Evolutionary conservation across 768 basidiomycete genomes (phyloP).

Genomic region (Cystobasidiopsis lactophilus): DNA sequence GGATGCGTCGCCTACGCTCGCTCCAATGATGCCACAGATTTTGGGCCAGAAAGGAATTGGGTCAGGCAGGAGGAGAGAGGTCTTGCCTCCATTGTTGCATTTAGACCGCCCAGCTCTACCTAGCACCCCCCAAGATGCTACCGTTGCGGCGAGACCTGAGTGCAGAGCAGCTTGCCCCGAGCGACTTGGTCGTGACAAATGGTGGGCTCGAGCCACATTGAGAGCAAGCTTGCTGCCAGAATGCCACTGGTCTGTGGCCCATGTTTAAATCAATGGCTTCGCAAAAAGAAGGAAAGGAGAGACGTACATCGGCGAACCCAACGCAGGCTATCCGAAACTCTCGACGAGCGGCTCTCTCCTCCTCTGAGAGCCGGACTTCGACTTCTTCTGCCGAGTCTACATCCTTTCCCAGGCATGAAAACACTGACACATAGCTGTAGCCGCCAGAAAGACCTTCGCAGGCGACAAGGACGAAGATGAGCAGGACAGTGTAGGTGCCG

Average conservation of each 20-base stretch:
- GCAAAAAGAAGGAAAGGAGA: conserved; percentile 39
- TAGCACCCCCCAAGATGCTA: too few relatives aligned
- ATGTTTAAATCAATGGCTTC: too few relatives aligned
- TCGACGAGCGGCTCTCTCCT: conserved; percentile 31
- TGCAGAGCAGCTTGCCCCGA: too few relatives aligned
- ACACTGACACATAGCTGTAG: conserved; percentile 73
- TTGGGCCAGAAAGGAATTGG: too few relatives aligned
- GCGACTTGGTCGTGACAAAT: too few relatives aligned
- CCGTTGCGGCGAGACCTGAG: too few relatives aligned
- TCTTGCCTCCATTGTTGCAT: too few relatives aligned
- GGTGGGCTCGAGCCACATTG: too few relatives aligned
- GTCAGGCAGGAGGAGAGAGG: too few relatives aligned
- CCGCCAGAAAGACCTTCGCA: conserved; percentile 85
- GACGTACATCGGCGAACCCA: conserved; percentile 55
- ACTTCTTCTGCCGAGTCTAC: conserved; percentile 26
- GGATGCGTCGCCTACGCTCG: too few relatives aligned
- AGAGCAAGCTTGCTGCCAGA: background rate
- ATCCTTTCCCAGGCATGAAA: conserved; percentile 51
- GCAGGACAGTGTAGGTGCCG: conserved; percentile 14
- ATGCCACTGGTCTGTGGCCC: conserved; percentile 1
- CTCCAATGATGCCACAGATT: too few relatives aligned
- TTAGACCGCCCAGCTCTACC: too few relatives aligned
- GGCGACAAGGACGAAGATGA: conserved; percentile 57
- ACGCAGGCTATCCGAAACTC: conserved; percentile 82
- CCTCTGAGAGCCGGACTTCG: conserved; percentile 18